These are phyloP conservation scores for Moniliella sp. DNA, from an alignment of 1,284 basidiomycete genomes.

Conservation along the genomic window DNA sequence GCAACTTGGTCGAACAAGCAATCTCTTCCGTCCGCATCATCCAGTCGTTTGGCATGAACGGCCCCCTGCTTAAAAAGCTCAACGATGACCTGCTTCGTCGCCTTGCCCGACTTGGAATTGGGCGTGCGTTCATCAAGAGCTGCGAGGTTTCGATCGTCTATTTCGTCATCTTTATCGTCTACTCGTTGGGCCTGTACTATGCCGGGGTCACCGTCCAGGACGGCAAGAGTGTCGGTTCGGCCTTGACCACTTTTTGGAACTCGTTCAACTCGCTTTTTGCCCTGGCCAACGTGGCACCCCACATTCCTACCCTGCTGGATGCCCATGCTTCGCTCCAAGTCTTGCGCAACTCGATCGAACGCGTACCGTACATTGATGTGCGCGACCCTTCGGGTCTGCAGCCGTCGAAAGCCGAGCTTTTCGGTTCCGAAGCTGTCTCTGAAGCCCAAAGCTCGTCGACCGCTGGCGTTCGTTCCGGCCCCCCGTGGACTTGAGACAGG, in stretches of 20 bases:
- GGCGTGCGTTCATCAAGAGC: not conserved
- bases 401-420: not conserved
- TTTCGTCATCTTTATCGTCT: not conserved
- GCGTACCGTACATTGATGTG: slow-evolving; percentile 24
- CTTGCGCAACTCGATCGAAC: slow-evolving; percentile 21
- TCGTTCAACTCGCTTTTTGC: slow-evolving; percentile 25
- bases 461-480: slow-evolving; percentile 6
- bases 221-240: slow-evolving; percentile 10
- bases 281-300: slow-evolving; percentile 23
- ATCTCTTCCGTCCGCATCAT: slow-evolving; percentile 35
- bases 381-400: slow-evolving; percentile 9
- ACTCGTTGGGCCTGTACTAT: slow-evolving; percentile 2
- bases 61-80: slow-evolving; percentile 27
- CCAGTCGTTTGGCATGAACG: slow-evolving; percentile 35
- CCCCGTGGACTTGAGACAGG: slow-evolving; percentile 13
- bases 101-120: not conserved
- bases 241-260: slow-evolving; percentile 26
- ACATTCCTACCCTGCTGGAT: slow-evolving; percentile 21
- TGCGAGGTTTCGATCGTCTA: not conserved
- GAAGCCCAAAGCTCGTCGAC: too few relatives aligned
- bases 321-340: slow-evolving; percentile 11
- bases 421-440: too few relatives aligned
- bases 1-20: slow-evolving; percentile 36
- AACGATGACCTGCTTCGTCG: slow-evolving; percentile 6
- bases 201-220: slow-evolving; percentile 12